Base-by-base conservation (phyloP, 2,329 filamentous ascomycete species). In the Spiromastix sp. region DNA sequence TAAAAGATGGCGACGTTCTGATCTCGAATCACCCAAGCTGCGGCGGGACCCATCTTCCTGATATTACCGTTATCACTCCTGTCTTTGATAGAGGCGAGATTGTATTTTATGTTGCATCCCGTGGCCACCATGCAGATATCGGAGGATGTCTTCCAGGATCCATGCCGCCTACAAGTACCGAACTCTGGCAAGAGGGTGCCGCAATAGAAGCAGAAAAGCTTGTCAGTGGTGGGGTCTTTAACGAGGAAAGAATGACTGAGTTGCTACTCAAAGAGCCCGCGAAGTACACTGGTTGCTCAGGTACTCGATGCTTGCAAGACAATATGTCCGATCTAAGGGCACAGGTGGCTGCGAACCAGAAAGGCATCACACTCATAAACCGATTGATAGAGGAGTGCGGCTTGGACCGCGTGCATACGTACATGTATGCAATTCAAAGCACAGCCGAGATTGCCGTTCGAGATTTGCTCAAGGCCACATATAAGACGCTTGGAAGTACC, bases 281-380 rank as follows among this genome's bases (percentile, higher is more conserved):
- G 0, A 67, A 79, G 47, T 77, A 82, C 45, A 75, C 78, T 0
- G 85, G 81, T 1, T 91, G 83, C 60, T 79, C 74, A 36, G 85
- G 84, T 2, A 87, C 85, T 0, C 68, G 85, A 28, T 85, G 83
- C 51, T 66, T 93, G 1, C 77, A 74, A 7, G 85, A 93, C 56
- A 93, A 93, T 52, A 68, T 93, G 44, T 87, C 85, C 34, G 85
- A 93, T 52, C 67, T 93, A 26, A 86, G 87, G 56, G 85, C 85
- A 0, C 85, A 93, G 53, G 79, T 91, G 9, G 84, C 85, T 0
- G 84, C 85, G 9, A 93, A 93, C 50, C 80, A 85, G 48, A 86
- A 86, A 47, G 85, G 85, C 6, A 89, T 89, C 50, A 78, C 76
- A 22, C 66, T 89, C 15, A 91, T 93, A 45, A 72, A 72, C 32